A percentile compares a stretch with the other conserved stretches of the same genome.
Conservation (phyloP, 176 grass and related monocot genomes). For the Neostapfia colusana region DNA sequence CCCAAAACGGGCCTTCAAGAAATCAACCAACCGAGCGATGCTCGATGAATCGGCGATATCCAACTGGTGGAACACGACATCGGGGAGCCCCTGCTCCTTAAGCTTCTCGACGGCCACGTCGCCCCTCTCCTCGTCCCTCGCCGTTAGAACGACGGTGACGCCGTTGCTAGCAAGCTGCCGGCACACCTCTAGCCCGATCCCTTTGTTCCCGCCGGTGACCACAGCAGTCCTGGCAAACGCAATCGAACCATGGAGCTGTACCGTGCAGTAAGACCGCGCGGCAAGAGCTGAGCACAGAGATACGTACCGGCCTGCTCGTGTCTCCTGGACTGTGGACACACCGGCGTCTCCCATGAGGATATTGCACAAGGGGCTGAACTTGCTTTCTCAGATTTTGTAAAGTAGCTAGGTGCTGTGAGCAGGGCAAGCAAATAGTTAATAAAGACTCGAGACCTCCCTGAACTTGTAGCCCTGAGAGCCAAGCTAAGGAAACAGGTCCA, state of each 20-base stretch:
- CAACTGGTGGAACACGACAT: constrained; percentile 47
- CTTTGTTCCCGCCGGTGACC: constrained; percentile 60
- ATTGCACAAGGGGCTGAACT: background rate
- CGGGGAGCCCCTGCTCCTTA: background rate
- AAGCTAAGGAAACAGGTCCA: background rate
- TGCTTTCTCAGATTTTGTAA: background rate
- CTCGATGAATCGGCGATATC: constrained; percentile 43
- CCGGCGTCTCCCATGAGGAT: background rate
- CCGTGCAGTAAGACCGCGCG: background rate
- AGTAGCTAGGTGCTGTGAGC: background rate
- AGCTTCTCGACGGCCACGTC: constrained; percentile 34
- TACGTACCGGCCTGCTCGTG: background rate
- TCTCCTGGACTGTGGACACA: background rate
- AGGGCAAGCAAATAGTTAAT: background rate
- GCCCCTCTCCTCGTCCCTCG: constrained; percentile 43
- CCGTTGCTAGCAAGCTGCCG: constrained; percentile 31
- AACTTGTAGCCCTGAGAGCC: no score
- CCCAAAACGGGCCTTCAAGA: constrained; percentile 40
- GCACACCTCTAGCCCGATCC: constrained; percentile 59
- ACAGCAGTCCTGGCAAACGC: background rate
- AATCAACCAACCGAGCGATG: constrained; percentile 36
- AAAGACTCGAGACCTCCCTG: background rate
- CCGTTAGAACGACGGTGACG: constrained; percentile 49
- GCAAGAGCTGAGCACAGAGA: background rate
- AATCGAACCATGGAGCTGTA: background rate